Conservation (phyloP, 1,139 yeast species). For the Yamadazyma spencermartinsiae region DNA sequence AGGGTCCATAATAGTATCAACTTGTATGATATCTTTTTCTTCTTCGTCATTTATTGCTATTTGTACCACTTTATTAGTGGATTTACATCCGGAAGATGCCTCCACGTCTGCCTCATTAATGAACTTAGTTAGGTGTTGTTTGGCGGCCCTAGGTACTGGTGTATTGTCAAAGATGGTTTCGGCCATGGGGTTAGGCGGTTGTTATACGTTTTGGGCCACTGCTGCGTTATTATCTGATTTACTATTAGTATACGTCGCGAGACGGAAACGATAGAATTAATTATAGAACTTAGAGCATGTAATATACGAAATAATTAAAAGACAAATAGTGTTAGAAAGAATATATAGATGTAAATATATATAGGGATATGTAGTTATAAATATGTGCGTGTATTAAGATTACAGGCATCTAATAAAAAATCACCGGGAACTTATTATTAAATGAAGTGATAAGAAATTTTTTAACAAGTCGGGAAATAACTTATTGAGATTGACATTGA, state of each 20-base stretch:
- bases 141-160: constrained; percentile 38
- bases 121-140: constrained; percentile 36
- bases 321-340: not conserved
- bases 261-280: constrained; percentile 1
- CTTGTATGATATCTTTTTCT: constrained; percentile 30
- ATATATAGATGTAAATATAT: constrained; percentile 1
- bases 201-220: constrained; percentile 37
- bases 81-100: constrained; percentile 33
- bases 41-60: constrained; percentile 29
- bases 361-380: not conserved
- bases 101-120: constrained; percentile 40
- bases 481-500: constrained; percentile 82
- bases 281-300: not conserved
- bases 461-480: not conserved
- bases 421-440: not conserved
- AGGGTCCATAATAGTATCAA: constrained; percentile 32
- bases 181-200: constrained; percentile 35
- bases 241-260: constrained; percentile 20
- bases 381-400: not conserved
- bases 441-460: not conserved
- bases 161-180: constrained; percentile 30
- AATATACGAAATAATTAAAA: not conserved
- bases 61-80: constrained; percentile 39
- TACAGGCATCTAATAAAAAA: not conserved
- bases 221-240: constrained; percentile 23